Evolutionary conservation across 2,329 filamentous ascomycete species (phyloP).

Genomic region (Aspergillus pseudonomiae): DNA sequence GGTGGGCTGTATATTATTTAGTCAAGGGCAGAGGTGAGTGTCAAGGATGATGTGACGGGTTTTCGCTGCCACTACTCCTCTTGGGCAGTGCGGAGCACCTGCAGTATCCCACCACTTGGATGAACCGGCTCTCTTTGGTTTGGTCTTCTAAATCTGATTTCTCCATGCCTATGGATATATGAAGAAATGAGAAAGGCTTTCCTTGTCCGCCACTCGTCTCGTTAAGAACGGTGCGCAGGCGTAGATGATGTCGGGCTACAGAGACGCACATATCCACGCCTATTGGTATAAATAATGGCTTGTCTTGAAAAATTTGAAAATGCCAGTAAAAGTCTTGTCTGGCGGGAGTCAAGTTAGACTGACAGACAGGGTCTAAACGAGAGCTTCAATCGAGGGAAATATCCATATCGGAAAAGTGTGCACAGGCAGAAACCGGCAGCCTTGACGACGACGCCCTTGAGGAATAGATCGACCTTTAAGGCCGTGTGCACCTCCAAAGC

Average conservation of each 20-base stretch:
- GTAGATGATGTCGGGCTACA: slow-evolving; percentile 78
- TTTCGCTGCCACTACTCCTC: slow-evolving; percentile 77
- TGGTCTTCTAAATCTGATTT: slow-evolving; percentile 75
- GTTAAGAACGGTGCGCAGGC: slow-evolving; percentile 73
- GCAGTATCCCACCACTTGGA: slow-evolving; percentile 58
- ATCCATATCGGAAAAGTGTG: slow-evolving; percentile 52
- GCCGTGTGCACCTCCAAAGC: slow-evolving; percentile 57
- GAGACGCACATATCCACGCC: slow-evolving; percentile 93
- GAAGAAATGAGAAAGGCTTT: slow-evolving; percentile 73
- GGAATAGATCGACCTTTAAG: slow-evolving; percentile 56
- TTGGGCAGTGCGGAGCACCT: slow-evolving; percentile 56
- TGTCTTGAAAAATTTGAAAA: slow-evolving; percentile 80
- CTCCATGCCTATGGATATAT: slow-evolving; percentile 82
- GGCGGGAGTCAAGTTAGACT: slow-evolving; percentile 92
- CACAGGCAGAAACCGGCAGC: slow-evolving; percentile 40
- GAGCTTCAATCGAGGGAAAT: slow-evolving; percentile 75
- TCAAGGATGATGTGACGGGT: slow-evolving; percentile 91
- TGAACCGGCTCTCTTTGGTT: slow-evolving; percentile 62
- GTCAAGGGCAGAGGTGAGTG: slow-evolving; percentile 71
- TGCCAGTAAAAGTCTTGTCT: slow-evolving; percentile 86
- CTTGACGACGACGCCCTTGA: slow-evolving; percentile 48
- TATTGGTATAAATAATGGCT: slow-evolving; percentile 88
- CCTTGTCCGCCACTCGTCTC: slow-evolving; percentile 70
- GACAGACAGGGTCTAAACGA: slow-evolving; percentile 78
- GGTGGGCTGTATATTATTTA: slow-evolving; percentile 88